phyloP scores from a whole-genome alignment of 768 basidiomycete species.

The Hortiboletus flavorubellus region DNA sequence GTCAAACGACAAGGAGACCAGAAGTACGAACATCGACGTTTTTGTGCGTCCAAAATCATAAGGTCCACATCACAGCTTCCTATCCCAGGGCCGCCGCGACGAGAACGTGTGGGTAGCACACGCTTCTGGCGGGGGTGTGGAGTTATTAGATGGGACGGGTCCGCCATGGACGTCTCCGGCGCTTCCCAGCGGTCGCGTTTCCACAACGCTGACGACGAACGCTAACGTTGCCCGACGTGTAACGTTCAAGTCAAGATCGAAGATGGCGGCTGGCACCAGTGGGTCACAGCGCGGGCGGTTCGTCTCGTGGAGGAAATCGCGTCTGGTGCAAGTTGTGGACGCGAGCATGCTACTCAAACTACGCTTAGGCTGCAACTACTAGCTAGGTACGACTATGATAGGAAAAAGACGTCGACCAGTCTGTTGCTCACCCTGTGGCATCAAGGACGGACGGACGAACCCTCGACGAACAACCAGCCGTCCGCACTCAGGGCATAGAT shows the following conservation, averaged over 20 bases:
- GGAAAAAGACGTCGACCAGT: background rate
- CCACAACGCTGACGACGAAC: slow-evolving; percentile 3
- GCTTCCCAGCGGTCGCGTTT: slow-evolving; percentile 13
- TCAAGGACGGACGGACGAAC: slow-evolving; percentile 7
- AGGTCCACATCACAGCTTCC: slow-evolving; percentile 77
- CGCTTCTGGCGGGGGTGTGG: slow-evolving; percentile 61
- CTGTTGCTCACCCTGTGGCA: background rate
- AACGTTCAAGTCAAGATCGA: slow-evolving; percentile 1
- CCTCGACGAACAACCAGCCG: slow-evolving; percentile 42
- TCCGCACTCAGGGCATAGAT: slow-evolving; percentile 42
- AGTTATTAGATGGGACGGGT: slow-evolving; percentile 33
- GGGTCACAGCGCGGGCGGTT: background rate
- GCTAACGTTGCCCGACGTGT: slow-evolving; percentile 1
- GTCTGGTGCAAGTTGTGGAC: slow-evolving; percentile 9
- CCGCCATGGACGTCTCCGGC: slow-evolving; percentile 27
- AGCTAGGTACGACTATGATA: background rate
- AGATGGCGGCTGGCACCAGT: background rate
- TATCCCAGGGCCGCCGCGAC: slow-evolving; percentile 77
- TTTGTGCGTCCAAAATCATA: slow-evolving; percentile 80
- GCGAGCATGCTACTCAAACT: background rate
- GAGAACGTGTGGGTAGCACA: slow-evolving; percentile 75
- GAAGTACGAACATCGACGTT: slow-evolving; percentile 62
- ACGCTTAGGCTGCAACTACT: background rate
- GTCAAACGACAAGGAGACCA: slow-evolving; percentile 7
- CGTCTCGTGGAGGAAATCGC: slow-evolving; percentile 9